Evolutionary conservation across 768 basidiomycete species (phyloP), one percentile per base, ranked within the genome.

Genomic region (Tephrocybe rancida): DNA sequence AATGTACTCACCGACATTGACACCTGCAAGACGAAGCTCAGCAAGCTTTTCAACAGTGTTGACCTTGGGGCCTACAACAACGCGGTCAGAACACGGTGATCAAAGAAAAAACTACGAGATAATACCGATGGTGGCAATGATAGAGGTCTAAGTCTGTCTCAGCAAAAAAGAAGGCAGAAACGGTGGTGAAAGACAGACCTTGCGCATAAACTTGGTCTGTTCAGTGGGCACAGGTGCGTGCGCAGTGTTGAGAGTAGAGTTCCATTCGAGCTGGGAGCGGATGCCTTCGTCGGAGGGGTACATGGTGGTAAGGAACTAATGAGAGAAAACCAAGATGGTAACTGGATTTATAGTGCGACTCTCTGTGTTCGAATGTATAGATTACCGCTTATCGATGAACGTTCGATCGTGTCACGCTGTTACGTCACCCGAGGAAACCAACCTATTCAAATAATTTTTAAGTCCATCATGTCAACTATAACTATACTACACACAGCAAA

Each of bases 121-220:
- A 52, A 56, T 61, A 90, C 96, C 97, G 67, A 99, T 99, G 61
- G 97, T 99, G 55, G 95, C 96, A 71, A 99, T 98, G 75, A 99
- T 98, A 55, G 91, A 81, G 13, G 95, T 97, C 97, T 99, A 62
- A 25, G 50, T 25, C 39, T 18, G 10, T 50, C 34, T 55, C 43
- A 55, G 35, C 18, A 27, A 7, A 29, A 35, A 25, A 7, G 22
- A 27, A 48, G 9, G 24, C 35, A 37, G 22, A 55, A 48, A 16
- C 25, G 11, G 11, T 27, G 49, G 32, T 16, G 35, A 18, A 21
- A 44, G 48, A 59, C 81, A 60, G 56, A 95, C 95, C 86, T 98
- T 99, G 76, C 96, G 90, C 62, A 87, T 73, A 70, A 77, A 92
- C 77, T 93, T 95, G 65, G 90, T 92, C 51, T 85, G 80, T 54